phyloP scores from a whole-genome alignment of 129 eudicot genomes.

The Flaveria ramosissima region DNA sequence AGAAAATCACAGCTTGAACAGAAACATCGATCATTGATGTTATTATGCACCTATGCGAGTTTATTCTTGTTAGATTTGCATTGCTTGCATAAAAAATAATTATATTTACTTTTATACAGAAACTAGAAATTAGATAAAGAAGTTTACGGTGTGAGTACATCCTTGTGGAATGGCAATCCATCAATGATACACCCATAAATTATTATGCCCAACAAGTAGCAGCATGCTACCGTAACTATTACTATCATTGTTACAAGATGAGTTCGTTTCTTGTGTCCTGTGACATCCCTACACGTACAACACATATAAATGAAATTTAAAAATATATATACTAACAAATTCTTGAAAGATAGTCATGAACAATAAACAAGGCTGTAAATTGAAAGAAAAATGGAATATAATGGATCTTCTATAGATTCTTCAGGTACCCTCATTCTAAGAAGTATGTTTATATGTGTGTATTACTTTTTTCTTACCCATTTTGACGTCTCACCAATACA shows the following conservation, averaged over 20 bases:
- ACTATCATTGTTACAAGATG: neutral
- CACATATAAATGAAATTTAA: neutral
- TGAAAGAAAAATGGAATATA: too few relatives aligned
- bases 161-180: neutral
- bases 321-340: neutral
- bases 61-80: too few relatives aligned
- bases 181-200: conserved; percentile 4
- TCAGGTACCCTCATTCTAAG: too few relatives aligned
- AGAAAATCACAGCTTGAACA: too few relatives aligned
- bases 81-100: too few relatives aligned
- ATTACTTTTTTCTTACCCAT: neutral
- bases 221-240: neutral
- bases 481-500: neutral
- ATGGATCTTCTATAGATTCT: too few relatives aligned
- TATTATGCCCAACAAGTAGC: neutral
- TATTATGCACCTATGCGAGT: too few relatives aligned
- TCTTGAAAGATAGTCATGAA: neutral
- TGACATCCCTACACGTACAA: neutral
- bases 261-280: neutral
- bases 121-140: neutral
- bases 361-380: too few relatives aligned
- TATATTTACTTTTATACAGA: neutral
- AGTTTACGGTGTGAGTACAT: conserved; percentile 8
- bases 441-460: neutral
- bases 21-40: too few relatives aligned